phyloP scores from a whole-genome alignment of 1,284 basidiomycete genomes.

The Cutaneotrichosporon daszewskae region DNA sequence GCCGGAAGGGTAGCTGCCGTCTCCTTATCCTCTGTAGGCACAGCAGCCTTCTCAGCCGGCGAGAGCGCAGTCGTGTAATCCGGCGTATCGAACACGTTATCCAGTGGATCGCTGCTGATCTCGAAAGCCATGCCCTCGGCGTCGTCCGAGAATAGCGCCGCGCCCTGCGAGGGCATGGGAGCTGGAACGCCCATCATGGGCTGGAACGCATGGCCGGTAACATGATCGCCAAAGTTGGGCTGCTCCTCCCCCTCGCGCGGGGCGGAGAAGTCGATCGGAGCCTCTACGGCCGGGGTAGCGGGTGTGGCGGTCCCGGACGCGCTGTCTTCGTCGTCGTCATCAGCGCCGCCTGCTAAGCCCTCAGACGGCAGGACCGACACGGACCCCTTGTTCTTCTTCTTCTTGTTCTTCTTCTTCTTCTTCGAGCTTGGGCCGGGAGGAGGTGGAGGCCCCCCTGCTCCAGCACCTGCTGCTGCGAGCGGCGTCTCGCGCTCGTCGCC shows the following conservation, averaged over 20 bases:
- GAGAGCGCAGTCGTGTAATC: background rate
- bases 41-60: background rate
- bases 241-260: constrained; percentile 4
- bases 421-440: constrained; percentile 6
- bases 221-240: constrained; percentile 6
- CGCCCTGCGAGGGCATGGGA: background rate
- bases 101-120: constrained; percentile 1
- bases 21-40: background rate
- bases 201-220: background rate
- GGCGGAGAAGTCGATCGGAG: background rate
- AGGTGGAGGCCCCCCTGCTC: constrained; percentile 1
- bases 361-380: background rate
- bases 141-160: constrained; percentile 7
- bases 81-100: constrained; percentile 3
- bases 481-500: background rate
- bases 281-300: background rate
- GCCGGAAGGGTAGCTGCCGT: background rate
- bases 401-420: constrained; percentile 22
- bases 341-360: background rate
- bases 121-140: constrained; percentile 6
- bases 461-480: background rate
- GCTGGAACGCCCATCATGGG: constrained; percentile 4
- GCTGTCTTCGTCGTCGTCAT: background rate
- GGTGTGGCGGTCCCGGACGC: background rate
- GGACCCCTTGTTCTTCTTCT: constrained; percentile 3